Evolutionary conservation across 495 filamentous ascomycete species (phyloP), one percentile per base, ranked within the genome.

Genomic region (Aspergillus panamensis): DNA sequence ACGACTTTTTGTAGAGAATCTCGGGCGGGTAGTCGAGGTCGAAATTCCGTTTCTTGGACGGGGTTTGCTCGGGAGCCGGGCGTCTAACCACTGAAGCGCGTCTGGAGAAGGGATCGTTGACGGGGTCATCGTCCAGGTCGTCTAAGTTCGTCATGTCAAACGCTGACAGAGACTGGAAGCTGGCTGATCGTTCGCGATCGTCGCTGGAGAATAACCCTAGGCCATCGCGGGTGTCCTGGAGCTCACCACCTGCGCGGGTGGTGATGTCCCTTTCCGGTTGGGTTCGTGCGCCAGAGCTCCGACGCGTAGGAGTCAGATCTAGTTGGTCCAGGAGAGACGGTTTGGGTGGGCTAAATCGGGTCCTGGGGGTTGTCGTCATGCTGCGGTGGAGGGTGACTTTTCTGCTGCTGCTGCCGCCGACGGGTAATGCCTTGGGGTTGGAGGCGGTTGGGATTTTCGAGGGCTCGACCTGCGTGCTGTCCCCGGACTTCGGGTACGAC

Each of bases 271-370:
- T 53, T 20, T 50, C 42, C 50, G 61, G 63, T 39, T 74, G 72
- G 10, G 69, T 63, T 31, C 70, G 67, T 7, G 68, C 63, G 14
- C 70, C 71, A 45, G 69, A 67, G 19, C 61, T 60, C 19, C 69
- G 69, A 8, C 75, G 70, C 20, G 72, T 77, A 32, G 76, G 76
- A 10, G 76, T 77, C 32, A 68, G 59, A 47, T 77, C 74, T 10
- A 74, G 60, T 48, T 73, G 69, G 17, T 77, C 74, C 14, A 77
- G 65, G 9, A 77, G 69, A 30, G 74, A 73, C 16, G 72, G 74
- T 53, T 77, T 77, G 8, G 74, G 74, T 31, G 71, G 75, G 48
- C 75, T 79, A 52, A 79, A 79, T 40, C 76, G 67, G 17, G 71
- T 77, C 44, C 73, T 69, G 29, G 74, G 73, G 1, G 75, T 77